phyloP scores from a whole-genome alignment of 495 filamentous ascomycete species.

The Penicillium pulvis region DNA sequence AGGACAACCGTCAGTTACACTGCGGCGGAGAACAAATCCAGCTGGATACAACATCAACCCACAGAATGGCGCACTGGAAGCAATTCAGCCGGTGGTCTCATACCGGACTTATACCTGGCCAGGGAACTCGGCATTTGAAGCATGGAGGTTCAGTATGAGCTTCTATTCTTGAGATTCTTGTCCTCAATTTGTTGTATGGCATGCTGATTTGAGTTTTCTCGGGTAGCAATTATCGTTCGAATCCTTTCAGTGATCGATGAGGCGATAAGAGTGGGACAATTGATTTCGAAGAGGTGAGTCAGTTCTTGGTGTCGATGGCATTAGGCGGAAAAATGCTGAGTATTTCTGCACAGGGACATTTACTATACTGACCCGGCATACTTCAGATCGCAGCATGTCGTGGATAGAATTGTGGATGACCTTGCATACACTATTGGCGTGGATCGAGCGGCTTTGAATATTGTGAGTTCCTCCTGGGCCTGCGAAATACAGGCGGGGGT shows the following conservation, averaged over 20 bases:
- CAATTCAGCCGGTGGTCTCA: slow-evolving; percentile 12
- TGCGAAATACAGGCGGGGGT: background rate
- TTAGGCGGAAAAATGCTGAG: background rate
- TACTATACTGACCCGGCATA: slow-evolving; percentile 85
- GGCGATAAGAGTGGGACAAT: slow-evolving; percentile 58
- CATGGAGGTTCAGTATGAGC: slow-evolving; percentile 64
- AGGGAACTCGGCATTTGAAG: slow-evolving; percentile 58
- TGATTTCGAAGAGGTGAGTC: slow-evolving; percentile 77
- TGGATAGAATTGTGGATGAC: slow-evolving; percentile 81
- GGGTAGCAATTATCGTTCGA: slow-evolving; percentile 60
- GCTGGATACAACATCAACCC: slow-evolving; percentile 31
- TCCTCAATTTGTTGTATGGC: background rate
- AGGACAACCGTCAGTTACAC: slow-evolving; percentile 33
- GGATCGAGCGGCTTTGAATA: slow-evolving; percentile 37
- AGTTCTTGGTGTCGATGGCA: background rate
- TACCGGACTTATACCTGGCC: slow-evolving; percentile 54
- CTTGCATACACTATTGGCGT: slow-evolving; percentile 70
- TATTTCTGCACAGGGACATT: slow-evolving; percentile 65
- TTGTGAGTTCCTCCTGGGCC: slow-evolving; percentile 49
- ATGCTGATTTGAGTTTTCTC: background rate
- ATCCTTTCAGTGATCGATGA: slow-evolving; percentile 73
- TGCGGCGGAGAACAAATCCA: slow-evolving; percentile 30
- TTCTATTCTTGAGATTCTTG: background rate
- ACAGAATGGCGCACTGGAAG: slow-evolving; percentile 33
- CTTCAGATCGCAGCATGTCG: slow-evolving; percentile 73